Evolutionary conservation across 495 filamentous ascomycete species (phyloP).

Genomic region (Neurospora sp.): DNA sequence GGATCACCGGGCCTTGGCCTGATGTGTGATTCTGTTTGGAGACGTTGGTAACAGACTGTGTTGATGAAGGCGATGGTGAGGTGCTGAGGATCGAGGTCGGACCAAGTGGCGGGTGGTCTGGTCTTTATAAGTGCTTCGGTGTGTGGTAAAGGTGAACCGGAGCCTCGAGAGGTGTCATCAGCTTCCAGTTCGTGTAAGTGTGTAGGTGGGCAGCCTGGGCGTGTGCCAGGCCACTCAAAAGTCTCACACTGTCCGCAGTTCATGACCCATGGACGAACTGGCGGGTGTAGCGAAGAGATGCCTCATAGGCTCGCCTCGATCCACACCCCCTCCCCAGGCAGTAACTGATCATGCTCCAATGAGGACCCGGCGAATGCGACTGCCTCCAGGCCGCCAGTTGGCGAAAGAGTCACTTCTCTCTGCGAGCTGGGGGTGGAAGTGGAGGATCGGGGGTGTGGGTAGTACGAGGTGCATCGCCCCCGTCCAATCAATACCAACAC

Average conservation of each 20-base stretch:
- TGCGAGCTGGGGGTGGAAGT: neutral
- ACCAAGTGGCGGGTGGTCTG: neutral
- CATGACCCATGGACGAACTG: neutral
- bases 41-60: neutral
- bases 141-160: neutral
- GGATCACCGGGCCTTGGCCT: neutral
- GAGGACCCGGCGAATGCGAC: neutral
- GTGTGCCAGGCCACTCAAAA: neutral
- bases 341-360: neutral
- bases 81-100: neutral
- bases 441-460: neutral
- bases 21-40: neutral
- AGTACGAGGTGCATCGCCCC: neutral
- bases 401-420: neutral
- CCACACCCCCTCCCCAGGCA: neutral
- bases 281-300: neutral
- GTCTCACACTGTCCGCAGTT: neutral
- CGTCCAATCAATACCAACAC: neutral
- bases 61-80: conserved; percentile 1
- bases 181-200: neutral
- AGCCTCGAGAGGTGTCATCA: neutral
- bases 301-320: neutral
- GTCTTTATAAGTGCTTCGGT: neutral
- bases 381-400: neutral
- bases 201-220: neutral